phyloP scores from a whole-genome alignment of 2,329 filamentous ascomycete species.

The Penicillium olsonii region DNA sequence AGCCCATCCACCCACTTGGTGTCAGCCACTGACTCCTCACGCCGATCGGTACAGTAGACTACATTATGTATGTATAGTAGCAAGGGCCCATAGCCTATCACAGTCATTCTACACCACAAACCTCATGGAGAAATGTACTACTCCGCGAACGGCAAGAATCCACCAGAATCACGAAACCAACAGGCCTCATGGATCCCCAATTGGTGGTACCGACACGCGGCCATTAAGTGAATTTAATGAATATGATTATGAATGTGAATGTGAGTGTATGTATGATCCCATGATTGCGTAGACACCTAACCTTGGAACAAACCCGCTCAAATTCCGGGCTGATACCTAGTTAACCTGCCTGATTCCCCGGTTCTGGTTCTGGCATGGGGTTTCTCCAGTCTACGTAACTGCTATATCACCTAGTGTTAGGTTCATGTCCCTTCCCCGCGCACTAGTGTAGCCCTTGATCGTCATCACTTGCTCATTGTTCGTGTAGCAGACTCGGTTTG shows the following conservation, averaged over 20 bases:
- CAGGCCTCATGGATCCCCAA: background rate
- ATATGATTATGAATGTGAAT: background rate
- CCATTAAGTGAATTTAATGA: background rate
- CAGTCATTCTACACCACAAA: background rate
- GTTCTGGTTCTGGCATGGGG: background rate
- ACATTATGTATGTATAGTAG: background rate
- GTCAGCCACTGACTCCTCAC: background rate
- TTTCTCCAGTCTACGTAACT: background rate
- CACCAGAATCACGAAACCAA: background rate
- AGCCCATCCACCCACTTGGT: background rate
- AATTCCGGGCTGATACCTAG: background rate
- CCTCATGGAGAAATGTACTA: background rate
- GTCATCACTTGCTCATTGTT: background rate
- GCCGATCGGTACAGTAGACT: background rate
- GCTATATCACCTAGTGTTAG: background rate
- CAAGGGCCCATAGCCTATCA: background rate
- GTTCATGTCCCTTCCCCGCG: background rate
- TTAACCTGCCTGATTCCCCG: background rate
- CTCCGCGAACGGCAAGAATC: background rate
- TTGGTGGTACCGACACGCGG: background rate
- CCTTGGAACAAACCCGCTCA: conserved; percentile 2
- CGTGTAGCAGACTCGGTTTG: background rate
- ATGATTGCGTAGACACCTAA: conserved; percentile 5
- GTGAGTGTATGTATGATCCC: conserved; percentile 1
- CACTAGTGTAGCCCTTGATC: too few species aligned